Percentiles rank a stretch among this genome's conserved stretches.
These are phyloP conservation scores for Aspergillus carbonarius DNA, from an alignment of 2,329 filamentous ascomycete genomes.

Conservation along the genomic window DNA sequence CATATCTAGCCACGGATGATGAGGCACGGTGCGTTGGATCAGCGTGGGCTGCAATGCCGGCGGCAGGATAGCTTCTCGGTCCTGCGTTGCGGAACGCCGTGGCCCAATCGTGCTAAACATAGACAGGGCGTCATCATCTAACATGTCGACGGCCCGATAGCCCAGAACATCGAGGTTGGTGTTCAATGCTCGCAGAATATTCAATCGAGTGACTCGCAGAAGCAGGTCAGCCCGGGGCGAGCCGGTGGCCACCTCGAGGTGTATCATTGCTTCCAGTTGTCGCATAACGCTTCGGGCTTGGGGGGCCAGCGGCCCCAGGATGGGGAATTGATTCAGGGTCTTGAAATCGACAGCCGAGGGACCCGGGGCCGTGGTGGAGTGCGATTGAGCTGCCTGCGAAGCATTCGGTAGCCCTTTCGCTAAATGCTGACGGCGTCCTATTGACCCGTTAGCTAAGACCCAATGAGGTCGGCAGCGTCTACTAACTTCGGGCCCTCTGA, in stretches of 20 bases:
- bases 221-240: slow-evolving; percentile 11
- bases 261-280: slow-evolving; percentile 4
- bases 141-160: slow-evolving; percentile 2
- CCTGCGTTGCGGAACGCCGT: background rate
- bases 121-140: slow-evolving; percentile 4
- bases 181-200: slow-evolving; percentile 14
- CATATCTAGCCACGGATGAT: slow-evolving; percentile 34
- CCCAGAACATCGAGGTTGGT: slow-evolving; percentile 13
- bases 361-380: background rate
- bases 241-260: background rate
- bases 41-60: slow-evolving; percentile 13
- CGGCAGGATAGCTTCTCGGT: background rate
- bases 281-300: background rate
- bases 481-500: slow-evolving; percentile 21
- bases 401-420: background rate
- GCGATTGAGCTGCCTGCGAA: background rate
- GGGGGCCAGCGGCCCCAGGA: background rate
- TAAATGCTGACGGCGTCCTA: background rate
- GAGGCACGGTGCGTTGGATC: slow-evolving; percentile 5
- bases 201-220: slow-evolving; percentile 13
- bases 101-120: background rate
- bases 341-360: background rate
- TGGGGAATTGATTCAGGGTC: background rate
- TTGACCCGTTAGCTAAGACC: background rate
- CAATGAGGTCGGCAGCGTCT: background rate